phyloP scores from a whole-genome alignment of 2,329 filamentous ascomycete genomes.

The Aspergillus versicolor region DNA sequence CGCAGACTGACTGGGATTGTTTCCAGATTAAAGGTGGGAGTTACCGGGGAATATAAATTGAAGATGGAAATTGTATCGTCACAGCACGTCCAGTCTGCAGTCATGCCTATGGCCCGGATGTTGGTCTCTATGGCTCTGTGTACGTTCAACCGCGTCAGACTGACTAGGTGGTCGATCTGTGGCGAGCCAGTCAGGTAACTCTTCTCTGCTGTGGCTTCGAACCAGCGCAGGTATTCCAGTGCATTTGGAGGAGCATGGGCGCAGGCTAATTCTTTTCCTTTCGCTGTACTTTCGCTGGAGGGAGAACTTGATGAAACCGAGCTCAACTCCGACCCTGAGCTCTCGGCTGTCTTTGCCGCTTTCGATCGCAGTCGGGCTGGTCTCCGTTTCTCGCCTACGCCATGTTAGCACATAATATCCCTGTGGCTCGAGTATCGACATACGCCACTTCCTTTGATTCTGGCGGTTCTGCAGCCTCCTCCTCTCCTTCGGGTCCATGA shows the following conservation, averaged over 20 bases:
- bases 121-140: slow-evolving; percentile 34
- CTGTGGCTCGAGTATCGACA: neutral
- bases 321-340: too few species aligned
- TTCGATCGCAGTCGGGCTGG: neutral
- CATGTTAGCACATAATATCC: neutral
- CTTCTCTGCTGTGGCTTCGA: slow-evolving; percentile 1
- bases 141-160: slow-evolving; percentile 35
- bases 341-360: too few species aligned
- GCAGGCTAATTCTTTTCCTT: neutral
- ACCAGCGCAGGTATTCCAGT: neutral
- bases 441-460: slow-evolving; percentile 27
- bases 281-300: too few species aligned
- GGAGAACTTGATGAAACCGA: too few species aligned
- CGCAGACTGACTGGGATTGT: slow-evolving; percentile 27
- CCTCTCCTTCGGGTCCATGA: slow-evolving; percentile 22
- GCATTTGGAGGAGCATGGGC: slow-evolving; percentile 1
- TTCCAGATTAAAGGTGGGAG: neutral
- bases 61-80: slow-evolving; percentile 29
- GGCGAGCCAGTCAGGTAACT: slow-evolving; percentile 4
- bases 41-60: neutral
- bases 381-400: neutral
- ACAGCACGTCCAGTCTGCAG: slow-evolving; percentile 14
- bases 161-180: slow-evolving; percentile 25
- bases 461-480: slow-evolving; percentile 29
- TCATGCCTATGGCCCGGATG: slow-evolving; percentile 28